Percentiles rank a stretch among this genome's conserved stretches.
These are phyloP conservation scores for Ophiostoma perfectum DNA, from an alignment of 2,329 filamentous ascomycete genomes.

Conservation along the genomic window DNA sequence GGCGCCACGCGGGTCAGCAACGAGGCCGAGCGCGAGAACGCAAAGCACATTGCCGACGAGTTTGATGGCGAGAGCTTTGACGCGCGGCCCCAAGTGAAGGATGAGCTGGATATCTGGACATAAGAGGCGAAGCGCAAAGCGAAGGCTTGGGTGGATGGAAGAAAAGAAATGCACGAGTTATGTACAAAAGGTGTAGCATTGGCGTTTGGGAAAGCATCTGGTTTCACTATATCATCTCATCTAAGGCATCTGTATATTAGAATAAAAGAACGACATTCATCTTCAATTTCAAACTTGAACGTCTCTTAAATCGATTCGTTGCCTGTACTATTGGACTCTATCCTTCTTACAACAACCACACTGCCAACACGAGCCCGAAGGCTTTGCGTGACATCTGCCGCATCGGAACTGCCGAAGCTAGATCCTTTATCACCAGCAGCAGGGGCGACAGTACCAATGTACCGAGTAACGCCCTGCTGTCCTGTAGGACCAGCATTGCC, in stretches of 20 bases:
- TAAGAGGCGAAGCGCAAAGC: not conserved
- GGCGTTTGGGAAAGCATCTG: not conserved
- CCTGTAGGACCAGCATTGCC: too few relatives aligned
- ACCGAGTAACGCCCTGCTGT: too few relatives aligned
- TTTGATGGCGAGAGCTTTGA: not conserved
- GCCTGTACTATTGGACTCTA: too few relatives aligned
- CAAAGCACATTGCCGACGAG: not conserved
- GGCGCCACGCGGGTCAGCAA: constrained; percentile 24
- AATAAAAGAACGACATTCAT: not conserved
- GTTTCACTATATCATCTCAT: not conserved
- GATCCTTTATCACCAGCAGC: too few relatives aligned
- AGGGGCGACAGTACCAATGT: too few relatives aligned
- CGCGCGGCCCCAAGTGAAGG: not conserved
- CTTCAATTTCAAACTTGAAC: not conserved
- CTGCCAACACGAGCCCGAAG: too few relatives aligned
- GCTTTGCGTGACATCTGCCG: too few relatives aligned
- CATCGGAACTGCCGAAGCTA: too few relatives aligned
- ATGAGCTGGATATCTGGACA: constrained; percentile 6
- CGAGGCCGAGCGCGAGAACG: not conserved
- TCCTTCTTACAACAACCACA: too few relatives aligned
- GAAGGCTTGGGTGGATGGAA: not conserved
- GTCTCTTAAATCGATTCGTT: too few relatives aligned
- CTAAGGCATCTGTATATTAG: not conserved
- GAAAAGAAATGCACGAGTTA: not conserved
- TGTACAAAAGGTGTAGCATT: constrained; percentile 1